phyloP scores from a whole-genome alignment of 306 rosid genomes.

The Senna siamea region DNA sequence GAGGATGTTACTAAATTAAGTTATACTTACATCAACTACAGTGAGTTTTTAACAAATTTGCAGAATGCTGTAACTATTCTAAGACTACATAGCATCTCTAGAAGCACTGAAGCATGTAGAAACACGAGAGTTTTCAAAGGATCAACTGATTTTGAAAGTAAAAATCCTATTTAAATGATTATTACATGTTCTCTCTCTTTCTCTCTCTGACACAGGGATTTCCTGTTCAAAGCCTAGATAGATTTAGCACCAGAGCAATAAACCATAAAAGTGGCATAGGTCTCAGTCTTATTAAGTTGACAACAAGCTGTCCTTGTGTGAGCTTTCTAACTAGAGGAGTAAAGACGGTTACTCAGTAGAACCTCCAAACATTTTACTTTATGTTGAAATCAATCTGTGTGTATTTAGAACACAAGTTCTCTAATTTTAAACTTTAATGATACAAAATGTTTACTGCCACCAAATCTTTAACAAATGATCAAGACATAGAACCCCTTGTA shows the following conservation, averaged over 20 bases:
- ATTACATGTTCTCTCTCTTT: constrained; percentile 22
- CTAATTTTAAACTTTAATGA: neutral
- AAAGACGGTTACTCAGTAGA: neutral
- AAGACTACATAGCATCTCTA: constrained; percentile 1
- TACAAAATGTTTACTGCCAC: constrained; percentile 8
- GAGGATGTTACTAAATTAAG: neutral
- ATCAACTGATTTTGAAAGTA: constrained; percentile 10
- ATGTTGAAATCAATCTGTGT: constrained; percentile 7
- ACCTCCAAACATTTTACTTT: neutral
- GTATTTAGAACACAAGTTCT: constrained; percentile 6
- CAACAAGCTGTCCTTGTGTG: neutral
- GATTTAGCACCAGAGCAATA: constrained; percentile 6
- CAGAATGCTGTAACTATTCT: neutral
- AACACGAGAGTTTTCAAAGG: constrained; percentile 3
- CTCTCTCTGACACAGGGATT: constrained; percentile 9
- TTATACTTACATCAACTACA: neutral
- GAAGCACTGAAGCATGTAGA: neutral
- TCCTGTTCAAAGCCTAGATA: constrained; percentile 12
- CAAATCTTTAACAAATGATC: constrained; percentile 1
- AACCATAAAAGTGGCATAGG: neutral
- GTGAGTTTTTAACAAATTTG: neutral
- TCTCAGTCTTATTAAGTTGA: constrained; percentile 1
- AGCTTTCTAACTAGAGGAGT: neutral
- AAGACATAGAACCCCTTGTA: neutral
- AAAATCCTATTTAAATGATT: constrained; percentile 28